Conservation (phyloP, 179 eudicot genomes). For the Beta macrorhiza region DNA sequence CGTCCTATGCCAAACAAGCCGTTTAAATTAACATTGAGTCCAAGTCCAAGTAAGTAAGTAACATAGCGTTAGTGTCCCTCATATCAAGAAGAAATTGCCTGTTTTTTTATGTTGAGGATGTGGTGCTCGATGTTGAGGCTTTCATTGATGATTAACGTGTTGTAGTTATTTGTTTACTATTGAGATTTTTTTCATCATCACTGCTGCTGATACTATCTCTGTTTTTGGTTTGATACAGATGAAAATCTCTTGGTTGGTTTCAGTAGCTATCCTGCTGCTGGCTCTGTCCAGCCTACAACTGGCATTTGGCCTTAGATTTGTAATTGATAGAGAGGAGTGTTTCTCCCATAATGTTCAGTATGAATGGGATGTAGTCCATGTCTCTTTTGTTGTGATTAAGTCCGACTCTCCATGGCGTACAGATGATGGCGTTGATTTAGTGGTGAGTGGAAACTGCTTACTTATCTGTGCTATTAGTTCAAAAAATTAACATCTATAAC, state of each 20-base stretch:
- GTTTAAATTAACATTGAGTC: not conserved
- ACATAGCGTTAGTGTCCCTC: not conserved
- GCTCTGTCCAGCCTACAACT: constrained; percentile 40
- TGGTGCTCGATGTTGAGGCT: no score
- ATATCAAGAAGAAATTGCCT: not conserved
- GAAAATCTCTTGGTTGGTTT: constrained; percentile 16
- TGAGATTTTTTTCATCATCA: not conserved
- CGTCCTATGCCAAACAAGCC: not conserved
- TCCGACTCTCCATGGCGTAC: constrained; percentile 67
- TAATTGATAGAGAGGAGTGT: constrained; percentile 82
- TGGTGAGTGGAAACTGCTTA: constrained; percentile 43
- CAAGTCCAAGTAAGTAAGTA: not conserved
- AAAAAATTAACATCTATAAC: not conserved
- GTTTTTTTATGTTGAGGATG: no score
- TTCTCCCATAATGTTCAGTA: constrained; percentile 75
- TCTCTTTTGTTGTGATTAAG: constrained; percentile 81
- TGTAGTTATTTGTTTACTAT: not conserved
- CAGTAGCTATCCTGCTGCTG: constrained; percentile 30
- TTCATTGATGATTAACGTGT: not conserved
- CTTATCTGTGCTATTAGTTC: not conserved
- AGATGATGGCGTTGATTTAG: constrained; percentile 81
- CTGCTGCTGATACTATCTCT: not conserved
- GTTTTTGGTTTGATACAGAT: constrained; percentile 23
- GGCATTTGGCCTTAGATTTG: constrained; percentile 66
- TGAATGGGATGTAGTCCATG: constrained; percentile 63